These are phyloP conservation scores for Cardiospermum halicacabum DNA, from an alignment of 345 rosid species.

Conservation along the genomic window DNA sequence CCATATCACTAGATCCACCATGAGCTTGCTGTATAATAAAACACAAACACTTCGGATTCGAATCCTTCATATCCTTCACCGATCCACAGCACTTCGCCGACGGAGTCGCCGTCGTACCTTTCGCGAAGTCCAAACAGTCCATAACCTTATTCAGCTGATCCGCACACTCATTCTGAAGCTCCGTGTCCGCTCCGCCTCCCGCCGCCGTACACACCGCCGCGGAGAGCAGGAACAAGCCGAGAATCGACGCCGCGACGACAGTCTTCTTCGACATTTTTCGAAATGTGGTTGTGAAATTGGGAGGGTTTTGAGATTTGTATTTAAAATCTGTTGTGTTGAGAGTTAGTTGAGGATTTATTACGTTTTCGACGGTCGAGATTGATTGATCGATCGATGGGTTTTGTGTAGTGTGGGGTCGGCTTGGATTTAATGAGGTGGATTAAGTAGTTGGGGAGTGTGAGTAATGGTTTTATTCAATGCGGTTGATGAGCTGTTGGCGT, in stretches of 20 bases:
- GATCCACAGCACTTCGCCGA: constrained; percentile 63
- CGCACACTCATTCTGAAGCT: constrained; percentile 26
- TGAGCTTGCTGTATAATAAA: constrained; percentile 55
- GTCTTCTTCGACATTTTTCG: background rate
- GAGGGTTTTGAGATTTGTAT: background rate
- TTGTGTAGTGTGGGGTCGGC: no score
- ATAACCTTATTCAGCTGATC: constrained; percentile 48
- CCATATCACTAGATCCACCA: constrained; percentile 32
- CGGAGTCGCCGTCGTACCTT: constrained; percentile 51
- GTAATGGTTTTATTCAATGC: constrained; percentile 8
- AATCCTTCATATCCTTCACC: constrained; percentile 40
- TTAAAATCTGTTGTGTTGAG: no score
- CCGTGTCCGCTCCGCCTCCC: background rate
- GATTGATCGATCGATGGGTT: no score
- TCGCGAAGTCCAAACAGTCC: constrained; percentile 58
- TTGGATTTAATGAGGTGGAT: no score
- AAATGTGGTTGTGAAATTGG: no score
- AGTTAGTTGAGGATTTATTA: no score
- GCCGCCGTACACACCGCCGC: background rate
- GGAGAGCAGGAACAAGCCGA: background rate
- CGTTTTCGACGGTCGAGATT: constrained; percentile 13
- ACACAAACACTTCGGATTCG: constrained; percentile 79
- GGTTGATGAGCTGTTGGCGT: constrained; percentile 1
- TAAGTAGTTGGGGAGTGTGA: constrained; percentile 11
- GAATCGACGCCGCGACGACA: background rate